Percentiles rank a stretch among this genome's conserved stretches.
Conservation (phyloP, 306 rosid species). For the Quercus rubra region DNA sequence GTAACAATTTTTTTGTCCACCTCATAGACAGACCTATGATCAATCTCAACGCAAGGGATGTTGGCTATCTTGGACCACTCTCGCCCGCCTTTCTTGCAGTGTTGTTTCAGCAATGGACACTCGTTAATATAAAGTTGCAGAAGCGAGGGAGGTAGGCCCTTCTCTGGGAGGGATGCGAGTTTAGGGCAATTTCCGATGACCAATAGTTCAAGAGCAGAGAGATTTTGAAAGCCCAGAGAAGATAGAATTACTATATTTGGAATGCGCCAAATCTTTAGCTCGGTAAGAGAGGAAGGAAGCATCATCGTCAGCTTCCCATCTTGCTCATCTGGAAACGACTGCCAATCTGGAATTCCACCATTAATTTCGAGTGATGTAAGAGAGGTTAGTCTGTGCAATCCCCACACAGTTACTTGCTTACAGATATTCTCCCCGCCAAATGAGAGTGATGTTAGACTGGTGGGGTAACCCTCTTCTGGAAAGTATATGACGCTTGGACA, state of each 20-base stretch:
- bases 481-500: neutral
- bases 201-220: conserved; percentile 13
- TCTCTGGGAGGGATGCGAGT: neutral
- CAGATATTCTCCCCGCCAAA: neutral
- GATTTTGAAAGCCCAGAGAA: conserved; percentile 14
- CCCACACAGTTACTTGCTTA: conserved; percentile 4
- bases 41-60: fast-evolving
- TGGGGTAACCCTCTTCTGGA: conserved; percentile 13
- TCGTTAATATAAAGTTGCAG: fast-evolving
- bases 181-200: fast-evolving
- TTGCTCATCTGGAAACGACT: conserved; percentile 4
- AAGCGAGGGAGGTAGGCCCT: neutral
- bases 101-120: neutral
- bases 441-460: neutral
- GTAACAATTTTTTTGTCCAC: too few species aligned
- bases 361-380: neutral
- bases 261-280: fast-evolving
- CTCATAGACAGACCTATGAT: fast-evolving
- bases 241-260: conserved; percentile 9
- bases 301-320: neutral
- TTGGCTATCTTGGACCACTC: too few species aligned
- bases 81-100: too few species aligned
- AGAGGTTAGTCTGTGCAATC: conserved; percentile 21
- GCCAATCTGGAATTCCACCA: neutral
- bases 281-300: conserved; percentile 4